Evolutionary conservation across 306 rosid species (phyloP).

Genomic region (Pueraria montana): DNA sequence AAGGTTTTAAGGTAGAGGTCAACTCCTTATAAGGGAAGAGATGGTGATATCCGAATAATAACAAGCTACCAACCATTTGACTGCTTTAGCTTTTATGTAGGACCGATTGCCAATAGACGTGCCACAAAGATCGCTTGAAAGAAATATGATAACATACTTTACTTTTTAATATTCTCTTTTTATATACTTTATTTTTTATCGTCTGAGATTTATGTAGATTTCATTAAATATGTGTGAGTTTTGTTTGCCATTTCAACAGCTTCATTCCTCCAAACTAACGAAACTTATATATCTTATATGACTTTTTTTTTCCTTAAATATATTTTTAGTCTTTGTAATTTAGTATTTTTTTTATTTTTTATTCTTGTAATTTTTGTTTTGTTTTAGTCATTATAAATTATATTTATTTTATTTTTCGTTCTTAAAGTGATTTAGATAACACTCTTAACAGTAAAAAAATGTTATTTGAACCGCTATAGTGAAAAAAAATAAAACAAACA

Average conservation of each 20-base stretch:
- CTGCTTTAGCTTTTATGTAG: not conserved
- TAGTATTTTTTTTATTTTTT: too few species aligned
- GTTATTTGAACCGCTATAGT: too few species aligned
- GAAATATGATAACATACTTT: not conserved
- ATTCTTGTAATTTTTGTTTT: too few species aligned
- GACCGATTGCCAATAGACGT: not conserved
- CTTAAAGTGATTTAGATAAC: too few species aligned
- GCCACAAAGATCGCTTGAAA: not conserved
- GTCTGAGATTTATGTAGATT: not conserved
- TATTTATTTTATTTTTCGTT: too few species aligned
- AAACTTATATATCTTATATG: too few species aligned
- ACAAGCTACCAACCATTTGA: not conserved
- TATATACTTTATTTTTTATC: not conserved
- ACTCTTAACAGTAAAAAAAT: too few species aligned
- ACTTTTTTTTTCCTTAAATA: too few species aligned
- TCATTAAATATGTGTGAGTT: not conserved
- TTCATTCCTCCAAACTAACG: not conserved
- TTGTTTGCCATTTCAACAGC: not conserved
- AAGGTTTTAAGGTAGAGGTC: not conserved
- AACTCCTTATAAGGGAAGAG: not conserved
- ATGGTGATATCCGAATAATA: not conserved
- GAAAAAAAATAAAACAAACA: too few species aligned
- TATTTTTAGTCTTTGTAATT: too few species aligned
- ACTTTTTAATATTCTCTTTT: not conserved
- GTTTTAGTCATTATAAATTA: too few species aligned